These are phyloP conservation scores for Acacia pycnantha DNA, from an alignment of 331 rosid species.

Conservation along the genomic window DNA sequence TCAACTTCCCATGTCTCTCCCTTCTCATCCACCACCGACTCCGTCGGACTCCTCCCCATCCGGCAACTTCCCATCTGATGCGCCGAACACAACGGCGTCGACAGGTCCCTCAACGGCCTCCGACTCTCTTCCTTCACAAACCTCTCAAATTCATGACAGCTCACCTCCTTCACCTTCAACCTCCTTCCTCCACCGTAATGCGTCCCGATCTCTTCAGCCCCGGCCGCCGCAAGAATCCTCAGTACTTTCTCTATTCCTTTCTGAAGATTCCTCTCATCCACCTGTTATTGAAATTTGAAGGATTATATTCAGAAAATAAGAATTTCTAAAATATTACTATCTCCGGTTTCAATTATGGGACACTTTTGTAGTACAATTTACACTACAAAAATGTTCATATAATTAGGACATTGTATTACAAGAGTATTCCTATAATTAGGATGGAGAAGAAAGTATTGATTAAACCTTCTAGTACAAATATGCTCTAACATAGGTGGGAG, in stretches of 20 bases:
- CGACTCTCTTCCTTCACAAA: conserved; percentile 78
- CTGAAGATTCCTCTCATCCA: conserved; percentile 49
- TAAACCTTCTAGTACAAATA: too few species aligned
- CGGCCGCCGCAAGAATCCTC: conserved; percentile 78
- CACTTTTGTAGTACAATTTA: too few species aligned
- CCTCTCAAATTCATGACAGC: conserved; percentile 55
- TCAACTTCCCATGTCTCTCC: conserved; percentile 90
- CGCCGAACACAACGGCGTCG: conserved; percentile 65
- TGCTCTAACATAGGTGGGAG: too few species aligned
- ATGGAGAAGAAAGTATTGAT: too few species aligned
- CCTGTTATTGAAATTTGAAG: neutral
- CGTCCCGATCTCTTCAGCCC: conserved; percentile 92
- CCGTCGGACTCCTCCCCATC: conserved; percentile 58
- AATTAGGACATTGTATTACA: too few species aligned
- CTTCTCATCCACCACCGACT: conserved; percentile 66
- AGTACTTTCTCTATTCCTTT: conserved; percentile 66
- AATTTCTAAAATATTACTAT: too few species aligned
- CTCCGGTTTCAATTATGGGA: too few species aligned
- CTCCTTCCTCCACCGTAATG: conserved; percentile 58
- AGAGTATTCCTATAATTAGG: too few species aligned
- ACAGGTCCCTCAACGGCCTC: conserved; percentile 41
- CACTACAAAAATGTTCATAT: too few species aligned
- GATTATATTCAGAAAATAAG: too few species aligned
- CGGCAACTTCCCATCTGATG: conserved; percentile 90
- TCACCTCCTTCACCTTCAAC: conserved; percentile 52